Base-by-base conservation (phyloP, 768 basidiomycete genomes). In the Boletellus emodensis region DNA sequence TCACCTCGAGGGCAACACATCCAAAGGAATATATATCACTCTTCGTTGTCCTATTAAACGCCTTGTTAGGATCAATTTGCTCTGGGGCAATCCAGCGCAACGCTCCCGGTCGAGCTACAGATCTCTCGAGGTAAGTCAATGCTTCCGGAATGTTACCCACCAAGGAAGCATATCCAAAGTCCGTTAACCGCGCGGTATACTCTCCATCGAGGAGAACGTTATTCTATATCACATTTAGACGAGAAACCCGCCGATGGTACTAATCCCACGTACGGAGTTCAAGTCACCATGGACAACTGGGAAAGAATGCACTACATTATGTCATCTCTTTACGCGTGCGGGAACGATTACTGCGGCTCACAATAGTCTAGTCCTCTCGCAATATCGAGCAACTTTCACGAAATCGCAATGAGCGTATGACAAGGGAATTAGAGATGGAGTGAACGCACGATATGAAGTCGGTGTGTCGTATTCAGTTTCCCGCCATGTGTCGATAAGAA, bases 401-500 rank as follows among this genome's bases (percentile, higher is more conserved):
- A 20, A 20, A 20, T 20, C 20, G 3, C 2, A 20, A 3, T 20
- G 20, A 20, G 3, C 1, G 20, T 20, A 20, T 20, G 20, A 20
- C 20, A 20, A 3, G 20, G 20, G 3, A n/a, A n/a, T n/a, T n/a
- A n/a, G n/a, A n/a, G n/a, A 20, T 20, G 20, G 20, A 36, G 14
- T 36, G 2, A 36, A 36, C 35, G n/a, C 6, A 36, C 35, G 2
- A 36, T 6, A 2, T 36, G 10, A 15, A 36, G 14, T 13, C 35
- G 35, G 14, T 36, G 35, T 6, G 6, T 41, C 5, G 43, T 13
- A 22, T n/a, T 2, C n/a, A 52, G 42, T 3, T 20, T 17, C 9
- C 18, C 4, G 14, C 49, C 39, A 15, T 47, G 28, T 3, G 24
- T 48, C 3, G 14, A 32, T 8, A 67, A 46, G 40, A 65, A 64